Base-by-base conservation (phyloP, 106 monocot species). In the Allium fistulosum region DNA sequence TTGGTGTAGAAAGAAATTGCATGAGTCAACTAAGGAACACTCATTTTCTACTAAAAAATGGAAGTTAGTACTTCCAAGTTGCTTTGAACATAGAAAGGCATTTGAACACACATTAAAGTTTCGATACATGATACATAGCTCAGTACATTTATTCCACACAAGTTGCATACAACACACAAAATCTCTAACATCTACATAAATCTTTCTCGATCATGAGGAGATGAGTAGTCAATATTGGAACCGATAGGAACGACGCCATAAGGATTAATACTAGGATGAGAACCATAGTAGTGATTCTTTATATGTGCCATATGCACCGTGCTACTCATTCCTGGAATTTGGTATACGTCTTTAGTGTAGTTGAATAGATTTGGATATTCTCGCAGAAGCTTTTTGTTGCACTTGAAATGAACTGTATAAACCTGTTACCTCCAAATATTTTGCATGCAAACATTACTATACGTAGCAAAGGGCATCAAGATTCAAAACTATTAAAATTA, bases 301-400 rank as follows among this genome's bases (percentile, higher is more conserved):
- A 88, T 96, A 67, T 96, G 91, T 7, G 75, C 73, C 95, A 96
- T 88, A 62, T 86, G 79, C 7, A 96, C 91, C 0, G 95, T 78
- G 76, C 80, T 80, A 59, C 81, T 92, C 80, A 92, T 88, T 66
- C 95, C 84, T 1, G 71, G 74, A 49, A 82, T 75, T 48, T 96
- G 96, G 76, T 86, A 96, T 49, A 96, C 82, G 70, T 92, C 96
- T 72, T 96, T 96, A 28, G 88, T 88, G 71, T 96, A 92, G 56
- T 96, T 96, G 80, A 96, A 88, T 37, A 92, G 64, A 76, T 96
- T 96, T 28, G 88, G 86, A 66, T 84, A 96, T 61, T 96, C 96
- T 10, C 84, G 81, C 63, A 96, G 15, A n/a, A 88, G 91, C 76
- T 78, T 92, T 62, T 96, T 96, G 81, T 96, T 96, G 82, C 96